These are phyloP conservation scores for Penicillium herquei DNA, from an alignment of 495 filamentous ascomycete genomes.

Conservation along the genomic window DNA sequence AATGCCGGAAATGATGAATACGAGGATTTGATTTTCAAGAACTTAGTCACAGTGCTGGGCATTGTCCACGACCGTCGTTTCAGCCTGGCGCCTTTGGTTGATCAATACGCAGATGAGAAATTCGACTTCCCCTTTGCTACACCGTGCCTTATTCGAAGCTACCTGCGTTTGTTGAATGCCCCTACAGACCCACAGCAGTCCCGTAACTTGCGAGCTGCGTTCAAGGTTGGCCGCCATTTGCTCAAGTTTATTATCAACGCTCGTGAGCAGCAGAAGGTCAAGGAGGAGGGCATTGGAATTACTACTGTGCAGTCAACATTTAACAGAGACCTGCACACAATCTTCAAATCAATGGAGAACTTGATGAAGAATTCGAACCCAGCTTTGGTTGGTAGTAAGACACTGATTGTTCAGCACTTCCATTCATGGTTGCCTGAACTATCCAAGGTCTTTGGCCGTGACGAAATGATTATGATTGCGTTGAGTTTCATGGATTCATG, in stretches of 20 bases:
- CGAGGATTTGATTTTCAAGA: conserved; percentile 89
- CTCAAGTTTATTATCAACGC: conserved; percentile 95
- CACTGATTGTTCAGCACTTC: conserved; percentile 92
- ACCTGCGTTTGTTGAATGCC: conserved; percentile 74
- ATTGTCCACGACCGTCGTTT: conserved; percentile 95
- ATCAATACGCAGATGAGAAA: conserved; percentile 81
- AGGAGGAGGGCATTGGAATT: conserved; percentile 87
- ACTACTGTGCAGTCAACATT: conserved; percentile 75
- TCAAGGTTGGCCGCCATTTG: conserved; percentile 92
- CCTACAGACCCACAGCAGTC: conserved; percentile 77
- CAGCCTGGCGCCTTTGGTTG: conserved; percentile 84
- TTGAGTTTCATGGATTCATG: conserved; percentile 94
- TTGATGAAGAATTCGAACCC: conserved; percentile 87
- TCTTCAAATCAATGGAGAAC: conserved; percentile 85
- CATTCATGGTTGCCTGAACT: conserved; percentile 95
- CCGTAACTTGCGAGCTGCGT: conserved; percentile 80
- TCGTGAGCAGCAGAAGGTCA: conserved; percentile 78
- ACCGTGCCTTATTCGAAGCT: conserved; percentile 85
- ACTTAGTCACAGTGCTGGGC: conserved; percentile 82
- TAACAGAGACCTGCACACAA: conserved; percentile 74
- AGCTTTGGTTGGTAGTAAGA: conserved; percentile 87
- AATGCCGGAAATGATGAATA: conserved; percentile 86
- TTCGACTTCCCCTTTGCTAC: conserved; percentile 96
- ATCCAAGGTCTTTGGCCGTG: conserved; percentile 66
- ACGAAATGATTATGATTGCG: conserved; percentile 87